Conservation (phyloP, 1,139 yeast species). For the Sugiyamaella xylanicola region DNA sequence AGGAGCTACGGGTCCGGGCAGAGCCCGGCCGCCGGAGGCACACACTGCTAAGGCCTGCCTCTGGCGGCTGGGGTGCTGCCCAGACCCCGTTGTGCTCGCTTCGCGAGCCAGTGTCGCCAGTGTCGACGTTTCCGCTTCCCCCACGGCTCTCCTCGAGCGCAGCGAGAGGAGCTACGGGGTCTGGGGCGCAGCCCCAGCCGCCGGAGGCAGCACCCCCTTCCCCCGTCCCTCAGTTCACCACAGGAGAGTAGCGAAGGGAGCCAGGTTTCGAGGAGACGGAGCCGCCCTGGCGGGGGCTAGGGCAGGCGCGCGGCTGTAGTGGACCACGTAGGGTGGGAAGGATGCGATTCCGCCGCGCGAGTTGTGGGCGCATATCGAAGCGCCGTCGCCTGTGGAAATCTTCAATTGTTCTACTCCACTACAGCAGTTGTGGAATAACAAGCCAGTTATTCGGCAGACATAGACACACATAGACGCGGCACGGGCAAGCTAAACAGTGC, state of each 20-base stretch:
- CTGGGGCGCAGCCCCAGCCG: background rate
- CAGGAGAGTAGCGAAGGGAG: too few species aligned
- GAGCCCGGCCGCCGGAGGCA: too few species aligned
- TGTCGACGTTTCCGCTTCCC: background rate
- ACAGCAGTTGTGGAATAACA: background rate
- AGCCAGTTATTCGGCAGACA: background rate
- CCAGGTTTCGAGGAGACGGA: too few species aligned
- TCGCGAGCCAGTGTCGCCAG: background rate
- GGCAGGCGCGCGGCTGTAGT: background rate
- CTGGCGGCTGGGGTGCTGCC: conserved; percentile 1
- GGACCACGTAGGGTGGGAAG: background rate
- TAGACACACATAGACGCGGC: background rate
- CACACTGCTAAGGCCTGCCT: too few species aligned
- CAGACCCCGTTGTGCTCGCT: background rate
- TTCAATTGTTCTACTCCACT: background rate
- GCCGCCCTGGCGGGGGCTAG: too few species aligned
- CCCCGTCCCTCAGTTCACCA: background rate
- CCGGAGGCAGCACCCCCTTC: background rate
- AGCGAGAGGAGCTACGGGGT: background rate
- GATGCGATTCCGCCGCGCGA: background rate
- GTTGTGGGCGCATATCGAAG: background rate
- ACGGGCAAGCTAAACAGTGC: background rate
- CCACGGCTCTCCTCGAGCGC: background rate
- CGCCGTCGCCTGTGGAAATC: background rate
- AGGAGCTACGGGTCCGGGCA: too few species aligned